phyloP scores from a whole-genome alignment of 768 basidiomycete species.

The Sporobolomyces phaffii region DNA sequence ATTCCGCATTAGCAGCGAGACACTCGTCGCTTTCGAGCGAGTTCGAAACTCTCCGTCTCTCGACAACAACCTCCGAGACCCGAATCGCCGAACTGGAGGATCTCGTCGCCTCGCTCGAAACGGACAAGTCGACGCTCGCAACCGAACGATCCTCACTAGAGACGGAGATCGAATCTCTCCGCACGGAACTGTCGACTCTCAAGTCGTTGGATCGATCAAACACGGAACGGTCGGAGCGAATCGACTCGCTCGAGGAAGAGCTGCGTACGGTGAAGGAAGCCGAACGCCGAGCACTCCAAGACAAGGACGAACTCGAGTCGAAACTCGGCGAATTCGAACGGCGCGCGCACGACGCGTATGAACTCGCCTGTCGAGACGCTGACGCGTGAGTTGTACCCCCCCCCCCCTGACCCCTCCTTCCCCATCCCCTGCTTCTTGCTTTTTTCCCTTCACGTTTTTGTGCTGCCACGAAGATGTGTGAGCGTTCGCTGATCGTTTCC shows the following conservation, averaged over 20 bases:
- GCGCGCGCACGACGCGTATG: not conserved
- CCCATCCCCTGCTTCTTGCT: too few relatives aligned
- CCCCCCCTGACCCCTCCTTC: too few relatives aligned
- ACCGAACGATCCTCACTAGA: too few relatives aligned
- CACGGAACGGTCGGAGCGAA: not conserved
- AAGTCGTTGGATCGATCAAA: too few relatives aligned
- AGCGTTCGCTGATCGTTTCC: too few relatives aligned
- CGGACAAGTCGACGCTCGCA: not conserved
- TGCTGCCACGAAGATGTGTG: too few relatives aligned
- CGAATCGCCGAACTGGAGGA: not conserved
- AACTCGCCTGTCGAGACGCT: conserved; percentile 2
- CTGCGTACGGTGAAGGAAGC: not conserved
- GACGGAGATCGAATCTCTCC: too few relatives aligned
- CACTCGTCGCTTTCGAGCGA: not conserved
- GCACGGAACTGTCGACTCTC: too few relatives aligned
- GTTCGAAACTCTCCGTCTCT: not conserved
- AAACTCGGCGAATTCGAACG: not conserved
- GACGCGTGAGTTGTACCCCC: conserved; percentile 1
- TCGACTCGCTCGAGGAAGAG: not conserved
- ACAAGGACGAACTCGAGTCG: conserved; percentile 1
- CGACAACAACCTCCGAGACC: not conserved
- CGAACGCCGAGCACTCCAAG: not conserved
- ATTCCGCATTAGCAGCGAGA: not conserved
- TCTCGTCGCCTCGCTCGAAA: not conserved
- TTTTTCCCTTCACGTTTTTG: too few relatives aligned